Base-by-base conservation (phyloP, 805 yeast genomes). In the Hanseniaspora clermontiae region DNA sequence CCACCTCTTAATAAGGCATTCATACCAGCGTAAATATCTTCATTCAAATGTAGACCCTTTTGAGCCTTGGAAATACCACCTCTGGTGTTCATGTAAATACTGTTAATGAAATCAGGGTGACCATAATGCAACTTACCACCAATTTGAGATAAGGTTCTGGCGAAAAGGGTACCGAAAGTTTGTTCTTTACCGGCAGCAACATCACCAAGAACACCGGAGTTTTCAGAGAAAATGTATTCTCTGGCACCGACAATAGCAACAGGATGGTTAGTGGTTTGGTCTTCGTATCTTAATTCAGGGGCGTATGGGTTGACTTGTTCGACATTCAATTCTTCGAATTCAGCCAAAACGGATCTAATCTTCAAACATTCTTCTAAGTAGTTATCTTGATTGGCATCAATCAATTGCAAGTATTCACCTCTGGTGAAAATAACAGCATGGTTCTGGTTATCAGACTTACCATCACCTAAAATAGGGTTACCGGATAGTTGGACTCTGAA, bases 181-280 rank as follows among this genome's bases (percentile, higher is more conserved):
- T 85, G 95, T 74, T 85, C 95, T 68, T 85, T 85, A 72, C 93
- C 93, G 49, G 95, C 95, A 54, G 95, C 95, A 66, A 85, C 84
- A 73, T 85, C 95, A 74, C 93, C 95, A 55, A 85, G 73, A 61
- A 85, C 81, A 70, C 95, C 95, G 59, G 87, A 78, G 73, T 84
- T 85, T 71, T 85, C 93, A 55, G 91, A 84, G 78, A 85, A 85
- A 65, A 85, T 84, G 69, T 85, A 85, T 70, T 85, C 95, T 74
- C 95, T 77, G 36, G 93, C 88, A 71, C 95, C 95, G 60, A 85
- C 83, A 63, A 85, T 84, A 37, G 95, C 93, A 61, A 85, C 93
- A 39, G 90, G 90, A 64, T 78, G 78, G 58, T 72, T 68, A 24
- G 72, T 71, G 47, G 68, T 69, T 60, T 75, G 79, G 58, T 77